phyloP scores from a whole-genome alignment of 768 basidiomycete genomes.

The Lactarius trivialis region DNA sequence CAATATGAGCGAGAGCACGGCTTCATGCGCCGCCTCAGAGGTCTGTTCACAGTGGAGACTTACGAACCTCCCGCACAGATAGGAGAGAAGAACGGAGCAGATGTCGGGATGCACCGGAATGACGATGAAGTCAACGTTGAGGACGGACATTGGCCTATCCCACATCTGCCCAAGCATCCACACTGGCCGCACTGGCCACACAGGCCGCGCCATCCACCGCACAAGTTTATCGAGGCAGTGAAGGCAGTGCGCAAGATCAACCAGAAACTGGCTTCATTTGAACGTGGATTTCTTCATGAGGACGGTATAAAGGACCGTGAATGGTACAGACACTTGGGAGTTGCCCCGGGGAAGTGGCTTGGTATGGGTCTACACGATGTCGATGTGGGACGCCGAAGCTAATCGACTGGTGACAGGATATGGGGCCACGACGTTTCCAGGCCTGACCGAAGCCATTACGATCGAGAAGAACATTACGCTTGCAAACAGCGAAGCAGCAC shows the following conservation, averaged over 20 bases:
- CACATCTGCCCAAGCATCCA: slow-evolving; percentile 6
- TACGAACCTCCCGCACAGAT: not conserved
- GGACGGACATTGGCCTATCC: slow-evolving; percentile 5
- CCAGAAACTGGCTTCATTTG: slow-evolving; percentile 61
- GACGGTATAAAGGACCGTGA: slow-evolving; percentile 73
- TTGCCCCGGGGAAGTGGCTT: slow-evolving; percentile 83
- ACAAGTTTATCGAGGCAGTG: slow-evolving; percentile 48
- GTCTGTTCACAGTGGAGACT: not conserved
- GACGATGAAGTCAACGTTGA: not conserved
- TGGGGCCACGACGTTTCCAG: slow-evolving; percentile 81
- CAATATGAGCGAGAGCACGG: not conserved
- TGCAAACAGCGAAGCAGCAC: slow-evolving; percentile 52
- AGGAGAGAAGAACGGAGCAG: not conserved
- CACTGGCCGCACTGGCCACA: slow-evolving; percentile 15
- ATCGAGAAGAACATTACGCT: slow-evolving; percentile 58
- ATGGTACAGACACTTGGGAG: slow-evolving; percentile 82
- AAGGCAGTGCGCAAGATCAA: slow-evolving; percentile 55
- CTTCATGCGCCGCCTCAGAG: slow-evolving; percentile 1
- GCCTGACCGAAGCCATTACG: slow-evolving; percentile 67
- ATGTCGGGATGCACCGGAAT: not conserved
- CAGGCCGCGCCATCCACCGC: slow-evolving; percentile 24
- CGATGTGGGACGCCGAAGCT: not conserved
- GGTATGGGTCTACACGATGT: slow-evolving; percentile 38
- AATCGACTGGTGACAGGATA: slow-evolving; percentile 44
- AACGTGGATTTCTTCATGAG: slow-evolving; percentile 74